Base-by-base conservation (phyloP, 306 rosid genomes). In the Sicyos baderoa region DNA sequence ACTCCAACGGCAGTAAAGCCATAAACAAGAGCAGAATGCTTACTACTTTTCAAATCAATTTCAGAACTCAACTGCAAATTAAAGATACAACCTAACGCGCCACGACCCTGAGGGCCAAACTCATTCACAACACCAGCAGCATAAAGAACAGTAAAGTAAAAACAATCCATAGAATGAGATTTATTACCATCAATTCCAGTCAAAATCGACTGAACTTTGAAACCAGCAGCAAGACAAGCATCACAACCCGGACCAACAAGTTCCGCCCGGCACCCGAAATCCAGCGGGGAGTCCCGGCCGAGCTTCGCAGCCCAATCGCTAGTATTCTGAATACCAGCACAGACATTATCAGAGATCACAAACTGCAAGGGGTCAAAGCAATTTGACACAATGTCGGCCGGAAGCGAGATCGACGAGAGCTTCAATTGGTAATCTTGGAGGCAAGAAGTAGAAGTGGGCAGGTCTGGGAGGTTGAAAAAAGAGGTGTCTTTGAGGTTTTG, bases 121-220 rank as follows among this genome's bases (percentile, higher is more conserved):
- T 83, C 80, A 67, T 93, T 93, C 15, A 88, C 89, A 53, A 93
- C 73, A 12, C 91, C 99, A 79, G 96, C 99, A 75, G 88, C 96
- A 79, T 90, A 93, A n/a, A 93, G 79, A 62, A 93, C 53, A 0
- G 86, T 9, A 16, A 72, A 85, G 75, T 84, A 80, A 71, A 84
- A 93, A 58, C 99, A 93, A 51, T 77, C 56, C 16, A 5, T 18
- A 23, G 80, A 59, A 45, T 84, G 88, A 8, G 96, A 85, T 71
- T 68, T 4, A 54, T 93, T 90, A 79, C 97, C 97, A 73, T 84
- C 94, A 14, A 81, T 55, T 0, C 75, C 7, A 65, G 60, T 68
- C 59, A 93, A 78, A 12, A 18, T 11, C 17, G 71, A 66, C 72
- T 76, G 82, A 18, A 79, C 75, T 72, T 57, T 76, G 2, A 54